Evolutionary conservation across 805 yeast species (phyloP).

Genomic region (Henningerozyma blattae): DNA sequence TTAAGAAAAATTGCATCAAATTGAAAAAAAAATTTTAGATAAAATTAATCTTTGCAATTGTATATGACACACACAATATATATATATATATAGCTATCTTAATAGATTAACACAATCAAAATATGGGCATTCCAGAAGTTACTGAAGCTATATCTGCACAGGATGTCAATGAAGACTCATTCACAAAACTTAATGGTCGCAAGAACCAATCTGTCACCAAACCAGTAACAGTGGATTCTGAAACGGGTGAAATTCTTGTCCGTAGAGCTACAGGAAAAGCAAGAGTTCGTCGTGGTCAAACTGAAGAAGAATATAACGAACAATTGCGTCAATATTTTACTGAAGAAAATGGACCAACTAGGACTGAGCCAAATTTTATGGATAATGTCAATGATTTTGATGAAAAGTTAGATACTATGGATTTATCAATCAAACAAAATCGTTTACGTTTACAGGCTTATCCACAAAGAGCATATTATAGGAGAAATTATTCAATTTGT

Average conservation of each 20-base stretch:
- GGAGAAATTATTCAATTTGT: constrained; percentile 40
- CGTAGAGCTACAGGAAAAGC: constrained; percentile 34
- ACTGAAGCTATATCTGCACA: background rate
- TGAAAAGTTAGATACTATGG: constrained; percentile 7
- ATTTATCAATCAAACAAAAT: constrained; percentile 36
- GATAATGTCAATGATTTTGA: constrained; percentile 4
- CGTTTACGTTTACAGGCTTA: constrained; percentile 45
- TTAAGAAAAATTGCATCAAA: too few relatives aligned
- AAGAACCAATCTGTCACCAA: constrained; percentile 13
- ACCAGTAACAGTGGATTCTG: constrained; percentile 16
- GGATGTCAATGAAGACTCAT: background rate
- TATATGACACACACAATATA: background rate
- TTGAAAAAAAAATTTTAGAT: too few relatives aligned
- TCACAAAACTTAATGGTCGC: constrained; percentile 2
- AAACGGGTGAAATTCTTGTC: constrained; percentile 32
- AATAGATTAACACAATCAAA: background rate
- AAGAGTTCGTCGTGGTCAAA: constrained; percentile 55
- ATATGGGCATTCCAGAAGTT: background rate
- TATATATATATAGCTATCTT: background rate
- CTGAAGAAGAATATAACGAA: constrained; percentile 44
- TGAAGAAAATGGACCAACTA: constrained; percentile 41
- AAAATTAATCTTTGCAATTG: too few relatives aligned
- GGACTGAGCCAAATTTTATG: constrained; percentile 31
- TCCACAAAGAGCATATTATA: constrained; percentile 52
- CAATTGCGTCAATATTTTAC: constrained; percentile 40